Percentiles rank a stretch among this genome's conserved stretches.
Evolutionary conservation across 768 basidiomycete genomes (phyloP).

Genomic region (Amanita polypyramis): DNA sequence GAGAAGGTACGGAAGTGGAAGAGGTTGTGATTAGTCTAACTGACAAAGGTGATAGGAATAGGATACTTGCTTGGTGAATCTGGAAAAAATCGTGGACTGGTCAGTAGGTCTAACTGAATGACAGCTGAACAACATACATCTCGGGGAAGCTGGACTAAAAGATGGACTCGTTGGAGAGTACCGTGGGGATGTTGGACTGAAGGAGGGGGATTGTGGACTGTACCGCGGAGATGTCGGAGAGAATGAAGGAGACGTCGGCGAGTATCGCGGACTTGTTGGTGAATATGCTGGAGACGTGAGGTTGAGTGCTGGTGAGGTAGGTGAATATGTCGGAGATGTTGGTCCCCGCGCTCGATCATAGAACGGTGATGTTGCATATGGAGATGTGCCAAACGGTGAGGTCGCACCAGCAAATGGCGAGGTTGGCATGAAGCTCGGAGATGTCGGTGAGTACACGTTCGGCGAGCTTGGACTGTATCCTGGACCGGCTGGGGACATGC

Average conservation of each 20-base stretch:
- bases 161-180: slow-evolving; percentile 88
- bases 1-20: slow-evolving; percentile 1
- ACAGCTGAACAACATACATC: slow-evolving; percentile 43
- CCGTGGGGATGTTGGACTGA: slow-evolving; percentile 81
- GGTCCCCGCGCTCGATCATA: slow-evolving; percentile 50
- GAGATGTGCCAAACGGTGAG: slow-evolving; percentile 73
- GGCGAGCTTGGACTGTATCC: slow-evolving; percentile 91
- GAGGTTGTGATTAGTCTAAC: slow-evolving; percentile 16
- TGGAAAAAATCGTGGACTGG: slow-evolving; percentile 19
- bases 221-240: slow-evolving; percentile 80
- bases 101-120: slow-evolving; percentile 11
- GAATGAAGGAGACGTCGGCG: slow-evolving; percentile 76
- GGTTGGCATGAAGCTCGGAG: slow-evolving; percentile 74
- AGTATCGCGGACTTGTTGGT: slow-evolving; percentile 80
- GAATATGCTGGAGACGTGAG: slow-evolving; percentile 79
- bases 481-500: slow-evolving; percentile 81
- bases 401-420: slow-evolving; percentile 78
- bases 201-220: slow-evolving; percentile 85
- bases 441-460: slow-evolving; percentile 80
- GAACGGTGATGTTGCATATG: slow-evolving; percentile 80
- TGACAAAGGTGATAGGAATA: not conserved
- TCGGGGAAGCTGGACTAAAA: slow-evolving; percentile 89
- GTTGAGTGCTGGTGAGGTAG: slow-evolving; percentile 77
- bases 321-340: slow-evolving; percentile 81
- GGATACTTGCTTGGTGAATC: slow-evolving; percentile 70